phyloP scores from a whole-genome alignment of 228 moss, liverwort and hornwort species.

The Sphagnum fallax region DNA sequence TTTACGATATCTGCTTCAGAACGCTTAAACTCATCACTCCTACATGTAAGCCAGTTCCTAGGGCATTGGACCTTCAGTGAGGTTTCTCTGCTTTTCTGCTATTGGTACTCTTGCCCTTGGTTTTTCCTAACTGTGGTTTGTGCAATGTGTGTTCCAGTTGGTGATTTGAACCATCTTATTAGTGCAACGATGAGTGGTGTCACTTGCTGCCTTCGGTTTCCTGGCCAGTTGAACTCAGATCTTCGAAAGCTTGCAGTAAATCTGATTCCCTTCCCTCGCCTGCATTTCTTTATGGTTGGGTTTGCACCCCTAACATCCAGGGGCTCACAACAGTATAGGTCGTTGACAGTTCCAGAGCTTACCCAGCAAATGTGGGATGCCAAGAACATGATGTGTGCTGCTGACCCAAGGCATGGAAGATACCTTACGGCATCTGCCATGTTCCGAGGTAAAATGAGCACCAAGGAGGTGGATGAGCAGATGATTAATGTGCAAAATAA shows the following conservation, averaged over 20 bases:
- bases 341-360: conserved; percentile 28
- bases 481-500: conserved; percentile 26
- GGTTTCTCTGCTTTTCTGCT: background rate
- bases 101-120: background rate
- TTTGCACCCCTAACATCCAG: conserved; percentile 8
- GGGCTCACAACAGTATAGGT: conserved; percentile 10
- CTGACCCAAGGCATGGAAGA: conserved; percentile 26
- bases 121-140: too few species aligned
- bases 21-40: conserved; percentile 10
- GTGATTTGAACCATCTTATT: conserved; percentile 9
- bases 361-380: conserved; percentile 59
- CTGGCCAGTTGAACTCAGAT: conserved; percentile 38
- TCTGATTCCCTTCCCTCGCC: conserved; percentile 10
- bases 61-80: too few species aligned
- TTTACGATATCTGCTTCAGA: conserved; percentile 33
- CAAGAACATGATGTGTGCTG: conserved; percentile 58
- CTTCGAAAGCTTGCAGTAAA: conserved; percentile 32
- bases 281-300: conserved; percentile 12
- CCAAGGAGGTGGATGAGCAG: conserved; percentile 46
- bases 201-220: conserved; percentile 20
- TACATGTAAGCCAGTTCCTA: background rate
- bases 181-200: conserved; percentile 9
- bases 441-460: conserved; percentile 15
- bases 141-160: conserved; percentile 2
- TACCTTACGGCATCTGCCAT: conserved; percentile 7